phyloP scores from a whole-genome alignment of 1,139 yeast species.

The Kodamaea alishanica region DNA sequence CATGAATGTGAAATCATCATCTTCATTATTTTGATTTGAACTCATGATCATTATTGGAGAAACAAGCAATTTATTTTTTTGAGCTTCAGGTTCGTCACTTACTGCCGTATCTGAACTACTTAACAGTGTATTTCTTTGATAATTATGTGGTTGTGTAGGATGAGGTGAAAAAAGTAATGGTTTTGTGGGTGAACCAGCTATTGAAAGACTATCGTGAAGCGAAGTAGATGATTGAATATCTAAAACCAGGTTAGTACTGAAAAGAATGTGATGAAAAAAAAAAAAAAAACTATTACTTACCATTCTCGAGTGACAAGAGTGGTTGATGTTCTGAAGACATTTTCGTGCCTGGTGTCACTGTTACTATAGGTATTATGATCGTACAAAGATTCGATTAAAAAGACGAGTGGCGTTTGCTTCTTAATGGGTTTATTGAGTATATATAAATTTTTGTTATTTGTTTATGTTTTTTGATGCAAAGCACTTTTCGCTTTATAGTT shows the following conservation, averaged over 20 bases:
- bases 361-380: too few species aligned
- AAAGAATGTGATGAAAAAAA: neutral
- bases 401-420: too few species aligned
- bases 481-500: too few species aligned
- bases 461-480: conserved; percentile 1
- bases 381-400: too few species aligned
- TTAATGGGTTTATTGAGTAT: neutral
- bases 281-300: conserved; percentile 18
- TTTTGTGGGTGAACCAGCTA: conserved; percentile 32
- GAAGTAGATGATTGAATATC: conserved; percentile 5
- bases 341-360: neutral
- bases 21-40: conserved; percentile 13
- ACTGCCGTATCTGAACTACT: conserved; percentile 45
- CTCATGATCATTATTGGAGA: conserved; percentile 8
- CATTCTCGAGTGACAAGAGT: conserved; percentile 14
- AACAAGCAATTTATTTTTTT: neutral
- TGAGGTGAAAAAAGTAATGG: conserved; percentile 30
- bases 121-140: conserved; percentile 27
- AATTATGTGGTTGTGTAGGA: conserved; percentile 6
- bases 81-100: conserved; percentile 21
- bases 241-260: conserved; percentile 4
- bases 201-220: conserved; percentile 11
- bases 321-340: conserved; percentile 7
- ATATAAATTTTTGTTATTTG: conserved; percentile 1
- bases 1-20: conserved; percentile 32